These are phyloP conservation scores for Friedmanniomyces simplex DNA, from an alignment of 495 filamentous ascomycete species.

Conservation along the genomic window DNA sequence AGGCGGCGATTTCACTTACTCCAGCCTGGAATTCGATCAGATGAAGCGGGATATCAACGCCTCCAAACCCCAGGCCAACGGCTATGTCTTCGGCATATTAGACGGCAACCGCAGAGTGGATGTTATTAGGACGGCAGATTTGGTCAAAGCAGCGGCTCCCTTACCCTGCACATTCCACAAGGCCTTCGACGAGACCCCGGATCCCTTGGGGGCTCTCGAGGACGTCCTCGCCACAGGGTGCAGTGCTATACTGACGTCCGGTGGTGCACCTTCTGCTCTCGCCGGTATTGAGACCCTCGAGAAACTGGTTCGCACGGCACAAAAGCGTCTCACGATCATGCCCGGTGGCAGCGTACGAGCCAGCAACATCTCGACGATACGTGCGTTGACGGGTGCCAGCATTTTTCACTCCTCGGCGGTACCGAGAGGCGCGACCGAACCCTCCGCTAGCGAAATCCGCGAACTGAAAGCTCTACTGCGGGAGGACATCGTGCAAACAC, in stretches of 20 bases:
- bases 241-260: constrained; percentile 38
- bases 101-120: constrained; percentile 28
- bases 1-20: constrained; percentile 35
- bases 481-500: not conserved
- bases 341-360: constrained; percentile 17
- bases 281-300: constrained; percentile 16
- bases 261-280: constrained; percentile 28
- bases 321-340: constrained; percentile 10
- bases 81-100: constrained; percentile 44
- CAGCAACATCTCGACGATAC: not conserved
- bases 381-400: not conserved
- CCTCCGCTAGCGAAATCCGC: not conserved
- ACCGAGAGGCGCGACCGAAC: not conserved
- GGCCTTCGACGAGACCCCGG: constrained; percentile 39
- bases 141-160: constrained; percentile 34
- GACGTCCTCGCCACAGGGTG: constrained; percentile 37
- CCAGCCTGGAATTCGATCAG: constrained; percentile 27
- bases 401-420: constrained; percentile 8
- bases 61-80: constrained; percentile 32
- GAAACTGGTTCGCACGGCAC: constrained; percentile 16
- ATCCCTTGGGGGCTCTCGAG: constrained; percentile 27
- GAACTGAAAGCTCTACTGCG: not conserved
- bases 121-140: constrained; percentile 26
- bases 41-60: constrained; percentile 34
- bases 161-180: constrained; percentile 45